A percentile compares a stretch with the other conserved stretches of the same genome.
phyloP scores from a whole-genome alignment of 2,329 filamentous ascomycete species.

The Stachybotrys echinatus region DNA sequence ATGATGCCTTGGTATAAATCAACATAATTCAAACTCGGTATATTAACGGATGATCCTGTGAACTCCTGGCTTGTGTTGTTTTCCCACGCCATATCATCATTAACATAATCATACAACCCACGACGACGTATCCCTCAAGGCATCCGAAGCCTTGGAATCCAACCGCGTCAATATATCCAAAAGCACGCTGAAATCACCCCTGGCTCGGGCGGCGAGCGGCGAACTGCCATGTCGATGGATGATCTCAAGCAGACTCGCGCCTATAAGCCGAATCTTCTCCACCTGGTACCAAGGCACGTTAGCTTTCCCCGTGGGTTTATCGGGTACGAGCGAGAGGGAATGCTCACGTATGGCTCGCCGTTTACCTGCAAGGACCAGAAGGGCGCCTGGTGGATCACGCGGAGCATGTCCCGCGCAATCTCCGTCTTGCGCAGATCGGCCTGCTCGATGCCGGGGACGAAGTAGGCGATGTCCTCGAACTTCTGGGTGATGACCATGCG shows the following conservation, averaged over 20 bases:
- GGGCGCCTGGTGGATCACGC: constrained; percentile 32
- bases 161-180: constrained; percentile 34
- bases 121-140: constrained; percentile 13
- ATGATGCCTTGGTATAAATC: too few relatives aligned
- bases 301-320: not conserved
- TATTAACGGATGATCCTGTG: not conserved
- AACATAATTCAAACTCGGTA: too few relatives aligned
- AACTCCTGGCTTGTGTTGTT: not conserved
- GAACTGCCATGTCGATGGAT: constrained; percentile 31
- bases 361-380: constrained; percentile 36
- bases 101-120: not conserved
- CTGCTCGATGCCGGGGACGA: constrained; percentile 2
- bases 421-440: constrained; percentile 27
- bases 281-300: constrained; percentile 18
- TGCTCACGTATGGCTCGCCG: constrained; percentile 31
- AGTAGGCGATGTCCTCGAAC: constrained; percentile 6
- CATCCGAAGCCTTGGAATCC: constrained; percentile 37
- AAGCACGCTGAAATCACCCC: constrained; percentile 30
- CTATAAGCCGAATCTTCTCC: constrained; percentile 33
- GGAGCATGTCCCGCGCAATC: constrained; percentile 36
- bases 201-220: constrained; percentile 29
- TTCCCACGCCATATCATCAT: not conserved
- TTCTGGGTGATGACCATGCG: constrained; percentile 16
- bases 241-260: constrained; percentile 30
- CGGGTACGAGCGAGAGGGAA: not conserved